Base-by-base conservation (phyloP, 257 asterid species). In the Penstemon newberryi region DNA sequence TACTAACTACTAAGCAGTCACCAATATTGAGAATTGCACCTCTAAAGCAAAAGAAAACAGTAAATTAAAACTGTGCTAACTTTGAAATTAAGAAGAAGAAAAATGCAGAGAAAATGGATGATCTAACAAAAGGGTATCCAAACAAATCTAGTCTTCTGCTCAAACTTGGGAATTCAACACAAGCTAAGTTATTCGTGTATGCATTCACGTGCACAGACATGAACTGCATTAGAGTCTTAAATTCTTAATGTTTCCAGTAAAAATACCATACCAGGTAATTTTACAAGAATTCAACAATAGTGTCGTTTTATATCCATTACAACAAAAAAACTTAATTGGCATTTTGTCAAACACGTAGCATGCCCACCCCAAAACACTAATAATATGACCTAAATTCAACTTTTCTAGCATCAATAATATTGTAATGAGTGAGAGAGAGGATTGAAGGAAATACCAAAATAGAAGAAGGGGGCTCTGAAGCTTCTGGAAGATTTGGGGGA, bases 331-430 rank as follows among this genome's bases (percentile, higher is more conserved):
- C 52, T 6, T 7, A 50, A 38, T 7, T 13, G 77, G 46, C 80
- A 79, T 81, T 84, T 70, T 49, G 52, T 78, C 85, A 69, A 81
- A 74, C 78, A 70, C 4, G 40, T 66, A 19, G 45, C 44, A 53
- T 3, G 66, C 83, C 76, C 49, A 60, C 3, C 13, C 50, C 70
- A 58, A 47, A 57, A 47, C 46, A 3, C 70, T 50, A 5, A 39
- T 25, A 51, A n/a, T 13, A 43, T 5, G 41, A 5, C 70, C 49
- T 37, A 42, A 15, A 2, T 25, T 25, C 33, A 25, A 25, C 2
- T 25, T 25, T 25, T 25, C 2, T 25, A 25, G 33, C 33, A 25
- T 25, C 33, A 25, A 2, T 1, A 25, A 2, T 1, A 25, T 25
- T 25, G 33, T 25, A 25, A 2, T 25, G 33, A 0, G 33, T 25